Evolutionary conservation across 1,139 yeast species (phyloP).

Genomic region (Sporopachydermia cereana): DNA sequence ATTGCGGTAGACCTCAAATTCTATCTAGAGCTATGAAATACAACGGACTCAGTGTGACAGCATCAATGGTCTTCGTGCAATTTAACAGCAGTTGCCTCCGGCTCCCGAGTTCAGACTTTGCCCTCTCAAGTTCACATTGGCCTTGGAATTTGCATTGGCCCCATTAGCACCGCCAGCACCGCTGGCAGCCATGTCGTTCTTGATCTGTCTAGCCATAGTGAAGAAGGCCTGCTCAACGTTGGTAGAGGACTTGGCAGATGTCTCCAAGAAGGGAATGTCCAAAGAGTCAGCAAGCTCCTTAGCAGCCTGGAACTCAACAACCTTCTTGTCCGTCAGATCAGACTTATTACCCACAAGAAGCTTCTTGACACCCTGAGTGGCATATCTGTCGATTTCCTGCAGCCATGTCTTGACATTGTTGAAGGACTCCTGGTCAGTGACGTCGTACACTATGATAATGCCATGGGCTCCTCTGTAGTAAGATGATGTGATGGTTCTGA

Average conservation of each 20-base stretch:
- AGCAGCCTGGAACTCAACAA: constrained; percentile 92
- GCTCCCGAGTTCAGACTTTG: constrained; percentile 65
- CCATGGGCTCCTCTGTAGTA: constrained; percentile 99
- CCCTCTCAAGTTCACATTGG: constrained; percentile 80
- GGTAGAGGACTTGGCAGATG: constrained; percentile 90
- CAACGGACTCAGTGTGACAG: too few relatives aligned
- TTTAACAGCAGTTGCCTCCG: constrained; percentile 74
- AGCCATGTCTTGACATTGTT: constrained; percentile 97
- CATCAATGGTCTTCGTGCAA: too few relatives aligned
- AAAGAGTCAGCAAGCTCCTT: constrained; percentile 96
- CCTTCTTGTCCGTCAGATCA: constrained; percentile 86
- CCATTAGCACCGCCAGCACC: constrained; percentile 34
- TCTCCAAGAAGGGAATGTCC: constrained; percentile 92
- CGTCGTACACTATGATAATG: constrained; percentile 94
- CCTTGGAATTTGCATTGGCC: constrained; percentile 44
- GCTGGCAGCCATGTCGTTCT: constrained; percentile 83
- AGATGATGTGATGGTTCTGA: constrained; percentile 94
- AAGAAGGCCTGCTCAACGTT: constrained; percentile 97
- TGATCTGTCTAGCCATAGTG: constrained; percentile 98
- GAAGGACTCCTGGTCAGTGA: constrained; percentile 95
- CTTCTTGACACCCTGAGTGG: constrained; percentile 95
- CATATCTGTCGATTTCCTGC: constrained; percentile 97
- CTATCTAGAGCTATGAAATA: too few relatives aligned
- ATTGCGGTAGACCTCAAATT: too few relatives aligned
- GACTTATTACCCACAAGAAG: constrained; percentile 94